Conservation (phyloP, 352 stramenopile genomes). For the Phytopythium delawarense region DNA sequence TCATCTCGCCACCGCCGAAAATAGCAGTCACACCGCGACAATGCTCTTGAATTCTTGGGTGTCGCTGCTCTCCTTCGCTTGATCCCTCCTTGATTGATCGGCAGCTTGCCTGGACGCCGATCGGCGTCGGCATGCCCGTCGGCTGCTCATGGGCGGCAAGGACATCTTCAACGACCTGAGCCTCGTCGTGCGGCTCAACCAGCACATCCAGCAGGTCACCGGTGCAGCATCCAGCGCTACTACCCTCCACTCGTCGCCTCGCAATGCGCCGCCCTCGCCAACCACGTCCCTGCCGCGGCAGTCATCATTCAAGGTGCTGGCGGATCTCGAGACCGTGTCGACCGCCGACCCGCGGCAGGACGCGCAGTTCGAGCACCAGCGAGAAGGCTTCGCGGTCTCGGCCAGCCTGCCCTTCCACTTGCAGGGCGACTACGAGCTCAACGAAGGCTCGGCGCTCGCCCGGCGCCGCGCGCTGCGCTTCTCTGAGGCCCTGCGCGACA, state of each 20-base stretch:
- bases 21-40: background rate
- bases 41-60: background rate
- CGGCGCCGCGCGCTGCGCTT: slow-evolving; percentile 50
- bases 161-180: slow-evolving; percentile 75
- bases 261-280: slow-evolving; percentile 1
- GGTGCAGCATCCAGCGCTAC: background rate
- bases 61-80: background rate
- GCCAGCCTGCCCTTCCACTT: slow-evolving; percentile 66
- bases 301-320: slow-evolving; percentile 74
- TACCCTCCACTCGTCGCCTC: background rate
- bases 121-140: background rate
- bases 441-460: slow-evolving; percentile 52
- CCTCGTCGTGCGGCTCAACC: slow-evolving; percentile 63
- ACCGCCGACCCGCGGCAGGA: slow-evolving; percentile 38
- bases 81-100: background rate
- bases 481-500: slow-evolving; percentile 33
- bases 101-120: background rate
- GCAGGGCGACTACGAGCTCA: slow-evolving; percentile 64
- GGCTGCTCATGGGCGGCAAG: slow-evolving; percentile 27
- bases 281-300: slow-evolving; percentile 28
- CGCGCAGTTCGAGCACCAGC: slow-evolving; percentile 71
- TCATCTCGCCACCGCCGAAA: background rate
- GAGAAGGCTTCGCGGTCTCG: slow-evolving; percentile 18
- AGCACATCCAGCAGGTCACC: slow-evolving; percentile 45
- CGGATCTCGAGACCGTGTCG: slow-evolving; percentile 42